These are phyloP conservation scores for Juglanconis juglandina DNA, from an alignment of 2,329 filamentous ascomycete species.

Conservation along the genomic window DNA sequence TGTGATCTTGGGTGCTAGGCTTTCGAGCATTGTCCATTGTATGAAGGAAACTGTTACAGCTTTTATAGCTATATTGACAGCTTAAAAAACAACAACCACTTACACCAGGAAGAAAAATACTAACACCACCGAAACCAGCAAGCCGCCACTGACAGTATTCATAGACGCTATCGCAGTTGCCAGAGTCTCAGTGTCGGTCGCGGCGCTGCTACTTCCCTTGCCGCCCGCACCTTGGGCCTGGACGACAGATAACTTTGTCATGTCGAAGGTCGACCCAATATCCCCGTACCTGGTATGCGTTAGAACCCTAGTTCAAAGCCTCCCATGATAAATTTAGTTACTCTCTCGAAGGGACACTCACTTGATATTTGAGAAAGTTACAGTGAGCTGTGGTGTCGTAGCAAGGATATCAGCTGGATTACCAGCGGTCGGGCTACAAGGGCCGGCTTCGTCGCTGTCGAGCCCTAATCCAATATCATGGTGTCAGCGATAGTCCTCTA, in stretches of 20 bases:
- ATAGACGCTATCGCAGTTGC: background rate
- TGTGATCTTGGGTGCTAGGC: no score
- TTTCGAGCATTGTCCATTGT: no score
- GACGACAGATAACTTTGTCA: background rate
- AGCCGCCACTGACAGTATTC: background rate
- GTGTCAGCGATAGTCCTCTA: background rate
- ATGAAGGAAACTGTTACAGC: no score
- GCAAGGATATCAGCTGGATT: background rate
- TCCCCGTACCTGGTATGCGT: background rate
- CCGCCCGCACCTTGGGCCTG: background rate
- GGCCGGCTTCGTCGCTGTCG: background rate
- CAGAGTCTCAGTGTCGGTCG: background rate
- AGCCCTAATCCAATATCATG: background rate
- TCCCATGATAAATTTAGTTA: background rate
- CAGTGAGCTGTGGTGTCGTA: background rate
- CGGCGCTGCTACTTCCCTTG: background rate
- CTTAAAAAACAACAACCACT: no score
- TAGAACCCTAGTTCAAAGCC: background rate
- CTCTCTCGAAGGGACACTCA: background rate
- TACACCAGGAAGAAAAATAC: background rate
- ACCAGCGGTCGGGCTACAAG: background rate
- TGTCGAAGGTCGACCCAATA: background rate
- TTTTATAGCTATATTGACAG: no score
- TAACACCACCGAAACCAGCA: background rate
- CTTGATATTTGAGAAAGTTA: conserved; percentile 2